A percentile compares a stretch with the other conserved stretches of the same genome.
Evolutionary conservation across 2,329 filamentous ascomycete species (phyloP).

Genomic region (Fusarium newnesense): DNA sequence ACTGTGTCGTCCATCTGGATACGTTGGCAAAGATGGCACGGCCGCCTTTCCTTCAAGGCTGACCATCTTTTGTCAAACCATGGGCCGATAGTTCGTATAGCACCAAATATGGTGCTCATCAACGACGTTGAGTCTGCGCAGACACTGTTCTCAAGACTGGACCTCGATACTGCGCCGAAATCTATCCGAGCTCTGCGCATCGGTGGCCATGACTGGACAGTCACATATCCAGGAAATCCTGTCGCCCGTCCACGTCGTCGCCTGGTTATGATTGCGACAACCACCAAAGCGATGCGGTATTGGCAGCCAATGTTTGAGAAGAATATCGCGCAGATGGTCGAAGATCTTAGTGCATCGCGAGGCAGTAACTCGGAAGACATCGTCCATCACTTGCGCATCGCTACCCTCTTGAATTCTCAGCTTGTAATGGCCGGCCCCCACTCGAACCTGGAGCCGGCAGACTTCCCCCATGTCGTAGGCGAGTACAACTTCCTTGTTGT

Average conservation of each 20-base stretch:
- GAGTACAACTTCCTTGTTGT: not conserved
- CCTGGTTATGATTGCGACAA: not conserved
- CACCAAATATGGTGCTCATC: not conserved
- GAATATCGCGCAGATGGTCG: not conserved
- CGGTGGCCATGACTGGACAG: not conserved
- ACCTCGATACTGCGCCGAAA: not conserved
- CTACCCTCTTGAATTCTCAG: not conserved
- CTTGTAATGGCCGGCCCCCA: not conserved
- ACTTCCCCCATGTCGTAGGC: not conserved
- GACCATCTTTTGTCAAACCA: too few relatives aligned
- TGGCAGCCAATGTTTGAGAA: not conserved
- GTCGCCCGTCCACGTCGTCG: not conserved
- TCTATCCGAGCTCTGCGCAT: not conserved
- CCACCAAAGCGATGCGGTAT: not conserved
- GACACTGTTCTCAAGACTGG: not conserved
- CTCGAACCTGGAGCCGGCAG: not conserved
- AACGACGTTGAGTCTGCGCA: not conserved
- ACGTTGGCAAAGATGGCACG: too few relatives aligned
- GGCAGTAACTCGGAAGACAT: not conserved
- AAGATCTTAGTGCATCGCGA: not conserved
- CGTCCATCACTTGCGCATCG: not conserved
- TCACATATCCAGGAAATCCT: not conserved
- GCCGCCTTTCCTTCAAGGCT: too few relatives aligned
- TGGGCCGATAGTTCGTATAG: not conserved
- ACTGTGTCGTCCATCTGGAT: too few relatives aligned